phyloP scores from a whole-genome alignment of 805 yeast genomes.

The Wickerhamomyces chaumierensis region DNA sequence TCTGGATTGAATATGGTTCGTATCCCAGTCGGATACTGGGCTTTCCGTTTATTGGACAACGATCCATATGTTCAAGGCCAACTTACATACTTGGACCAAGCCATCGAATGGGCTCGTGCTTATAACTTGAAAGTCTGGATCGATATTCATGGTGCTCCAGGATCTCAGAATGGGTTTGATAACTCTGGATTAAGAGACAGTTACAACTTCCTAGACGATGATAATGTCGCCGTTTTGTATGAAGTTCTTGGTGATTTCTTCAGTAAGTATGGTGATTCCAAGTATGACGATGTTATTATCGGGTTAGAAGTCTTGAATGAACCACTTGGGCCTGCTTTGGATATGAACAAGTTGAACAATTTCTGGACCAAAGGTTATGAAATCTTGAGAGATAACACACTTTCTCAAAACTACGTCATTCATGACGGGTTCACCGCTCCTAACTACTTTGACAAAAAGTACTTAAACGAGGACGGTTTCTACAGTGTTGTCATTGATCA shows the following conservation, averaged over 20 bases:
- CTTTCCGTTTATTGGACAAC: constrained; percentile 43
- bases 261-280: constrained; percentile 48
- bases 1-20: constrained; percentile 77
- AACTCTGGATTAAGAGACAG: constrained; percentile 78
- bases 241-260: constrained; percentile 43
- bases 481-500: constrained; percentile 77
- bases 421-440: constrained; percentile 73
- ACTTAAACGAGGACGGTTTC: constrained; percentile 27
- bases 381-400: constrained; percentile 43
- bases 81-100: constrained; percentile 57
- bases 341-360: constrained; percentile 43
- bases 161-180: constrained; percentile 93
- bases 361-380: constrained; percentile 58
- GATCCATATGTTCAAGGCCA: constrained; percentile 91
- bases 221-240: constrained; percentile 43
- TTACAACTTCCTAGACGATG: constrained; percentile 41
- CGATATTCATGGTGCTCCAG: constrained; percentile 94
- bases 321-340: constrained; percentile 68
- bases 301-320: constrained; percentile 85
- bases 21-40: constrained; percentile 95
- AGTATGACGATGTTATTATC: constrained; percentile 59
- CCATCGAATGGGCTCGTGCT: constrained; percentile 62
- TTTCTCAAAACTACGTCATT: constrained; percentile 47
- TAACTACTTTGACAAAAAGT: constrained; percentile 51
- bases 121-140: constrained; percentile 71